These are phyloP conservation scores for Maudiozyma saulgeensis DNA, from an alignment of 805 yeast species.

Conservation along the genomic window DNA sequence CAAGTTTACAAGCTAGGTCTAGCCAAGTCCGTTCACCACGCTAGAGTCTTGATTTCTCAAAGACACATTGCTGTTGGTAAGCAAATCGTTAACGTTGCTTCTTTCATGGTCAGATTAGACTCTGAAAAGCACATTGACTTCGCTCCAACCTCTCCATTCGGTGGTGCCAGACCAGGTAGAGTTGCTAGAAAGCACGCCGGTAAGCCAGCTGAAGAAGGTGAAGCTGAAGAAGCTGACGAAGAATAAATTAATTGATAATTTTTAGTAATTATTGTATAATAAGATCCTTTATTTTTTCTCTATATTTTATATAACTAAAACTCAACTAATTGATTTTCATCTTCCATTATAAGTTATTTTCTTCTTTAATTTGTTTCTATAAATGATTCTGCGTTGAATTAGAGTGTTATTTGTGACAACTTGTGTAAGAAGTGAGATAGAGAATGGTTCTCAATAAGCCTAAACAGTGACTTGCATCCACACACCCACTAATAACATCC, in stretches of 20 bases:
- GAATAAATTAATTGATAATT: constrained; percentile 40
- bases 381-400: too few relatives aligned
- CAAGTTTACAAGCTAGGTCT: constrained; percentile 99
- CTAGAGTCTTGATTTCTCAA: constrained; percentile 96
- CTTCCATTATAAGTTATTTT: background rate
- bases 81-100: constrained; percentile 97
- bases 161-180: constrained; percentile 99
- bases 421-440: too few relatives aligned
- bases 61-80: constrained; percentile 99
- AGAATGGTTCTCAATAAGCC: too few relatives aligned
- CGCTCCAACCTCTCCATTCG: constrained; percentile 98
- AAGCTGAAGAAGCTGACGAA: constrained; percentile 62
- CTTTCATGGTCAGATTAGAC: constrained; percentile 99
- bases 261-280: constrained; percentile 5
- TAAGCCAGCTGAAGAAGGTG: constrained; percentile 50
- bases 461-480: too few relatives aligned
- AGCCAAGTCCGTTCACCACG: constrained; percentile 99
- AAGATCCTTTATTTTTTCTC: constrained; percentile 3
- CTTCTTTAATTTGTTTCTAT: too few relatives aligned
- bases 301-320: background rate
- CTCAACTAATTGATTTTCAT: background rate
- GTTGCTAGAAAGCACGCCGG: constrained; percentile 88
- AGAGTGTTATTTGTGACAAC: too few relatives aligned
- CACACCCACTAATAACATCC: too few relatives aligned
- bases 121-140: constrained; percentile 99